Percentiles rank a stretch among this genome's conserved stretches.
phyloP scores from a whole-genome alignment of 495 filamentous ascomycete genomes.

The Bombardia bombarda region DNA sequence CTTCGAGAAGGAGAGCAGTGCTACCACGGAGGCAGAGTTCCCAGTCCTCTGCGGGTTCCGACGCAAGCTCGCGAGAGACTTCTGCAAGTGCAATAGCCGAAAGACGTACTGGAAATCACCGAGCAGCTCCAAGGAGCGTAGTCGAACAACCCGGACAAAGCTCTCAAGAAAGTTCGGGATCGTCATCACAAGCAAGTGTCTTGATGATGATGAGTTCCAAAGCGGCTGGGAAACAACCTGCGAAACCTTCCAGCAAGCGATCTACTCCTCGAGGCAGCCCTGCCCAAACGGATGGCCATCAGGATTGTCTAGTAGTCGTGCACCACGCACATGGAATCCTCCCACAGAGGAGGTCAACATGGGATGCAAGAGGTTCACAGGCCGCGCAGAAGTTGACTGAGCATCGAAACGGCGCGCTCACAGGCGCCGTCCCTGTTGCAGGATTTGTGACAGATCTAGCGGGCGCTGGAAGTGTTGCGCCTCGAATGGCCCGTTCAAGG shows the following conservation, averaged over 20 bases:
- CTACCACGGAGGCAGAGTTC: slow-evolving; percentile 33
- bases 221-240: slow-evolving; percentile 31
- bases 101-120: slow-evolving; percentile 2
- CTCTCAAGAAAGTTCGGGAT: slow-evolving; percentile 3
- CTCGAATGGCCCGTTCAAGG: slow-evolving; percentile 22
- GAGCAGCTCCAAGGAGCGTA: background rate
- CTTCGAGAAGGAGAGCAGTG: slow-evolving; percentile 28
- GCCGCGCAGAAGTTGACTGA: too few species aligned
- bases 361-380: slow-evolving; percentile 2
- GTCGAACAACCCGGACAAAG: slow-evolving; percentile 1
- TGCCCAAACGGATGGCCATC: slow-evolving; percentile 7
- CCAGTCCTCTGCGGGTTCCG: slow-evolving; percentile 28
- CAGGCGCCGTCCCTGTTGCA: slow-evolving; percentile 17
- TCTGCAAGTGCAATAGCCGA: background rate
- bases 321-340: slow-evolving; percentile 2
- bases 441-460: slow-evolving; percentile 16
- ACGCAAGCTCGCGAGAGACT: slow-evolving; percentile 15
- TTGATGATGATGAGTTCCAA: slow-evolving; percentile 19
- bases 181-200: slow-evolving; percentile 5
- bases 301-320: slow-evolving; percentile 5
- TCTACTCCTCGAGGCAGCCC: slow-evolving; percentile 7
- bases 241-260: slow-evolving; percentile 4
- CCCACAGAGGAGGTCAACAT: slow-evolving; percentile 10
- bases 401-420: too few species aligned
- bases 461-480: slow-evolving; percentile 3